Evolutionary conservation across 306 rosid species (phyloP).

Genomic region (Trifolium subterraneum): DNA sequence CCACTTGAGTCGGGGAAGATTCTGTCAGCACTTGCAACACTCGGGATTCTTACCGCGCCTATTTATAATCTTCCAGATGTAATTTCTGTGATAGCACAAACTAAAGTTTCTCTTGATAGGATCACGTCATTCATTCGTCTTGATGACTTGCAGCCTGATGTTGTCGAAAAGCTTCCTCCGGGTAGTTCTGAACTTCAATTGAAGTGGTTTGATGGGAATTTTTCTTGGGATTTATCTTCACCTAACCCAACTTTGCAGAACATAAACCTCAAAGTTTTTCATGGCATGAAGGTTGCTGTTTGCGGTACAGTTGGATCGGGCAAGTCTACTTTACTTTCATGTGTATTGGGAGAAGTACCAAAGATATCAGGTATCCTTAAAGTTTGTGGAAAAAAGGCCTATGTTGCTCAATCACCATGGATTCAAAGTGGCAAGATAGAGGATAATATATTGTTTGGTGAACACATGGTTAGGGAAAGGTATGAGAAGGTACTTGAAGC

Average conservation of each 20-base stretch:
- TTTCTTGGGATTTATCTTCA: constrained; percentile 60
- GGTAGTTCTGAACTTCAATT: constrained; percentile 50
- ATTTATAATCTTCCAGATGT: constrained; percentile 53
- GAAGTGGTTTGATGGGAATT: constrained; percentile 51
- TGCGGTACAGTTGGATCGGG: constrained; percentile 74
- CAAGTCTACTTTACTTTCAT: constrained; percentile 81
- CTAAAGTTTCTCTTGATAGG: constrained; percentile 63
- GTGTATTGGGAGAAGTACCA: constrained; percentile 87
- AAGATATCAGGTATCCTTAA: constrained; percentile 65
- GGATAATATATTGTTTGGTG: constrained; percentile 78
- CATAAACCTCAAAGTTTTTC: constrained; percentile 44
- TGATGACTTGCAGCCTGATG: constrained; percentile 52
- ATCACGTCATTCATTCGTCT: constrained; percentile 55
- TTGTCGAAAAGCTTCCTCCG: constrained; percentile 51
- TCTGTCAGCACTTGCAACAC: constrained; percentile 61
- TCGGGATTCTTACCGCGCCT: constrained; percentile 55
- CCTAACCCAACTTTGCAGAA: constrained; percentile 41
- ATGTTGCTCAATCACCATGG: constrained; percentile 93
- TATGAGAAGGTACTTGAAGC: constrained; percentile 87
- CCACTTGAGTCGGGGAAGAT: constrained; percentile 66
- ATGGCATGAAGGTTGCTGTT: constrained; percentile 58
- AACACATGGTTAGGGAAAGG: constrained; percentile 72
- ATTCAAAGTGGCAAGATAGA: constrained; percentile 91
- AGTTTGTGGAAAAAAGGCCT: constrained; percentile 89
- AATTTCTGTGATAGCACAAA: constrained; percentile 54